Conservation (phyloP, 2,329 filamentous ascomycete species). For the Zasmidium citrigriseum region DNA sequence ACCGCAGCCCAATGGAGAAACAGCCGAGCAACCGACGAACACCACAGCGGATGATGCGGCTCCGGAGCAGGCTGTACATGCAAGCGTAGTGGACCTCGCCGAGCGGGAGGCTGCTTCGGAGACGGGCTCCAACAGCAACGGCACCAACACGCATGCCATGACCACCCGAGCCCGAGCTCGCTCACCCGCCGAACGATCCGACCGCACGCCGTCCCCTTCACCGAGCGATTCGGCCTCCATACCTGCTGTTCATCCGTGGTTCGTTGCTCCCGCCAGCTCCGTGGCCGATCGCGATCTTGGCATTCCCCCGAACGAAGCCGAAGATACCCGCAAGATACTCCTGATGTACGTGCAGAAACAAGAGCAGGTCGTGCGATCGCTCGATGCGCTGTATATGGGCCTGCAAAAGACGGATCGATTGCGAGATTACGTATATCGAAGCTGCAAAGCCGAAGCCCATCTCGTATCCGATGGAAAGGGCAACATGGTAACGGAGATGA, state of each 20-base stretch:
- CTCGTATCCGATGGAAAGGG: constrained; percentile 46
- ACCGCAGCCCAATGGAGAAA: neutral
- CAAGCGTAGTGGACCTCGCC: constrained; percentile 18
- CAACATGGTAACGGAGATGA: constrained; percentile 61
- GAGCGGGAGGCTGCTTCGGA: constrained; percentile 33
- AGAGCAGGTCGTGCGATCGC: constrained; percentile 75
- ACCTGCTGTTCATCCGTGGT: constrained; percentile 72
- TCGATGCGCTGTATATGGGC: constrained; percentile 67
- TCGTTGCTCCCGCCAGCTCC: constrained; percentile 63
- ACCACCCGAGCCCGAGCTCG: constrained; percentile 57
- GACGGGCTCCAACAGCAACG: constrained; percentile 44
- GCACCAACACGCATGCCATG: constrained; percentile 53
- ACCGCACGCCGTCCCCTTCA: constrained; percentile 40
- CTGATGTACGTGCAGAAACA: constrained; percentile 82
- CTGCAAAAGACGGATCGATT: constrained; percentile 72
- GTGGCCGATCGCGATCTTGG: constrained; percentile 70
- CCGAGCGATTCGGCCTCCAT: constrained; percentile 44
- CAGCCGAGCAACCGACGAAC: neutral
- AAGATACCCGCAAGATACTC: constrained; percentile 73
- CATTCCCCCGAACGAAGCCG: constrained; percentile 72
- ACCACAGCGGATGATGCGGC: constrained; percentile 9
- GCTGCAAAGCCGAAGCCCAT: constrained; percentile 78
- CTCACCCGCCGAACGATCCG: constrained; percentile 35
- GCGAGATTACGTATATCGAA: constrained; percentile 69
- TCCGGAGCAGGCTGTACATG: constrained; percentile 15